Percentiles rank a stretch among this genome's conserved stretches.
These are phyloP conservation scores for Exophiala spinifera DNA, from an alignment of 2,329 filamentous ascomycete species.

Conservation along the genomic window DNA sequence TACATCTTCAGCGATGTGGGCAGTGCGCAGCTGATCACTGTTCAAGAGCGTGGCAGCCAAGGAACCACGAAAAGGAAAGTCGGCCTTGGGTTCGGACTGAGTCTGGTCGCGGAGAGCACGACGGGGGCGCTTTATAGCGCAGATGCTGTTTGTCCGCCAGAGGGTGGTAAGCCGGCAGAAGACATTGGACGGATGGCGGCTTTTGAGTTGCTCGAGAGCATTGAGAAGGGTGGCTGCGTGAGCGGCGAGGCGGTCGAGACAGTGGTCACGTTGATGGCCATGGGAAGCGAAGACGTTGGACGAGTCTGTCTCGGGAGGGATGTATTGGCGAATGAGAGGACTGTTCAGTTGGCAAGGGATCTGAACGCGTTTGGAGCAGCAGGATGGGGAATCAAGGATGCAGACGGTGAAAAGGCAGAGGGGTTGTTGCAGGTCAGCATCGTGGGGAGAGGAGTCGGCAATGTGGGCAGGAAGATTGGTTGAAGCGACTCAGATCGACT, in stretches of 20 bases:
- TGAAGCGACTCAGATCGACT: conserved; percentile 34
- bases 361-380: conserved; percentile 83
- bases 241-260: conserved; percentile 68
- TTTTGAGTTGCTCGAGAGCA: conserved; percentile 79
- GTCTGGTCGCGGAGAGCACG: conserved; percentile 87
- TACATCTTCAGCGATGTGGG: conserved; percentile 76
- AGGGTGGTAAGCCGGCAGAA: conserved; percentile 80
- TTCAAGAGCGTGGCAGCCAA: conserved; percentile 64
- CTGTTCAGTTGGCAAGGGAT: conserved; percentile 78
- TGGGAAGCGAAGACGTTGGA: conserved; percentile 95
- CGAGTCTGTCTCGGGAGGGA: conserved; percentile 77
- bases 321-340: conserved; percentile 74
- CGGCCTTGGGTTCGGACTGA: conserved; percentile 88
- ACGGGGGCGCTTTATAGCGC: conserved; percentile 84
- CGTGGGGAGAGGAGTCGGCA: conserved; percentile 89
- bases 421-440: conserved; percentile 81
- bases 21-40: conserved; percentile 59
- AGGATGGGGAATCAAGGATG: conserved; percentile 84
- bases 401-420: conserved; percentile 58
- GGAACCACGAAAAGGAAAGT: conserved; percentile 56
- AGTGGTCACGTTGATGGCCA: conserved; percentile 87
- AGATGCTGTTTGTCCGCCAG: conserved; percentile 70
- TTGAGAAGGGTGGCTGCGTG: conserved; percentile 79
- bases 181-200: conserved; percentile 87
- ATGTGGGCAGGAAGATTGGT: conserved; percentile 86